Evolutionary conservation across 495 filamentous ascomycete species (phyloP).

Genomic region (Venustampulla echinocandica): DNA sequence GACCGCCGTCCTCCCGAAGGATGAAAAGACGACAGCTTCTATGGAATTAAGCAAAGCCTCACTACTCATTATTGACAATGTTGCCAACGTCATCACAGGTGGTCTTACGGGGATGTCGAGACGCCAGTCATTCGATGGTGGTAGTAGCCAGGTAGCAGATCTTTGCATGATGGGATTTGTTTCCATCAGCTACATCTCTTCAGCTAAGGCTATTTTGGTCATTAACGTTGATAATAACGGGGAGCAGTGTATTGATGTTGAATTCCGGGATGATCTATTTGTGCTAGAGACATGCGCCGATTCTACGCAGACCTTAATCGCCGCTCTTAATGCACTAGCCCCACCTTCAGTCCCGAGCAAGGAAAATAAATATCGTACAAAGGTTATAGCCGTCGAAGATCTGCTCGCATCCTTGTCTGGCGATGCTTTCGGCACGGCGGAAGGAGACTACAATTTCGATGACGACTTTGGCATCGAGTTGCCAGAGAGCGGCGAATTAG

Average conservation of each 20-base stretch:
- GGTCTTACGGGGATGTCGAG: constrained; percentile 26
- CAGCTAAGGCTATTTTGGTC: constrained; percentile 58
- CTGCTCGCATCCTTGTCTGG: constrained; percentile 85
- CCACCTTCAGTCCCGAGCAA: constrained; percentile 76
- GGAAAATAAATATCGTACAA: constrained; percentile 76
- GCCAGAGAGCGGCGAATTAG: constrained; percentile 9
- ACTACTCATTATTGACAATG: constrained; percentile 75
- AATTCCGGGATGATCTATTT: constrained; percentile 74
- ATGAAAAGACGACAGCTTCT: constrained; percentile 48
- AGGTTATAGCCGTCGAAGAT: constrained; percentile 75
- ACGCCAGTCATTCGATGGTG: constrained; percentile 37
- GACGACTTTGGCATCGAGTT: constrained; percentile 37
- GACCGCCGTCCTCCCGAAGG: constrained; percentile 49
- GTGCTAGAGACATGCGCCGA: constrained; percentile 94
- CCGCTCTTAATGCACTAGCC: constrained; percentile 67
- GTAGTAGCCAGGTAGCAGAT: constrained; percentile 52
- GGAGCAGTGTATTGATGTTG: constrained; percentile 63
- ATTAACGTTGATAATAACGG: constrained; percentile 43
- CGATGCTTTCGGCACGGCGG: constrained; percentile 60
- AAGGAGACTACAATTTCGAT: constrained; percentile 48
- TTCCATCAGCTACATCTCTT: constrained; percentile 72
- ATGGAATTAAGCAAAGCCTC: constrained; percentile 70
- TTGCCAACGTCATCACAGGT: constrained; percentile 35
- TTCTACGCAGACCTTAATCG: constrained; percentile 87
- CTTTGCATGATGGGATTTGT: constrained; percentile 71